These are phyloP conservation scores for Mycena floridula DNA, from an alignment of 768 basidiomycete species.

Conservation along the genomic window DNA sequence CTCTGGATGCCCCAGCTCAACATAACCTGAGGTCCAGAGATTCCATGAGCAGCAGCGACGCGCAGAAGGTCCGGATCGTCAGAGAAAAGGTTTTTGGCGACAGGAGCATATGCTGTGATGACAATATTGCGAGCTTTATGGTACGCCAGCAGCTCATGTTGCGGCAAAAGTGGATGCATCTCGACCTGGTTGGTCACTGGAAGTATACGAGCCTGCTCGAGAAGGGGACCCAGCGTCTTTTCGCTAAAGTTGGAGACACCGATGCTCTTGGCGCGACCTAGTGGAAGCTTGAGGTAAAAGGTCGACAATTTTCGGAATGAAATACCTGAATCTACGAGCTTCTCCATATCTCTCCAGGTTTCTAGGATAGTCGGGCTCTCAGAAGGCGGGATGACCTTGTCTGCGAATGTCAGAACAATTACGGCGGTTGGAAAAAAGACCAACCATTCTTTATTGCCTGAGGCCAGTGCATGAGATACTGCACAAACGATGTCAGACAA, in stretches of 20 bases:
- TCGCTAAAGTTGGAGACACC: constrained; percentile 51
- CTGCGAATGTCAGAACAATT: neutral
- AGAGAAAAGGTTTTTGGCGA: constrained; percentile 23
- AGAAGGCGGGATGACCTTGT: constrained; percentile 11
- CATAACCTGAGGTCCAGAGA: constrained; percentile 37
- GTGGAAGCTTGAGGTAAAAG: neutral
- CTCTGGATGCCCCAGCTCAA: constrained; percentile 55
- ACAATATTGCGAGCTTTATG: constrained; percentile 36
- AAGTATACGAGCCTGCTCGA: constrained; percentile 29
- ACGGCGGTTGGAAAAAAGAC: neutral
- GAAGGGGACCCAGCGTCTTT: constrained; percentile 28
- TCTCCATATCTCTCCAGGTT: constrained; percentile 36
- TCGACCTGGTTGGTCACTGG: constrained; percentile 40
- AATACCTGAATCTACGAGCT: constrained; percentile 25
- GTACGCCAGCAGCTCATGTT: constrained; percentile 34
- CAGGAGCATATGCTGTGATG: constrained; percentile 41
- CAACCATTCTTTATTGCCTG: constrained; percentile 12
- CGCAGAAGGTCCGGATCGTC: constrained; percentile 18
- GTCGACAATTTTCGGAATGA: constrained; percentile 23
- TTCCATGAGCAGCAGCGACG: constrained; percentile 22
- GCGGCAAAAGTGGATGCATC: constrained; percentile 39
- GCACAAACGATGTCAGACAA: too few relatives aligned
- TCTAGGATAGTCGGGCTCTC: constrained; percentile 27
- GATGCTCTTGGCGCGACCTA: constrained; percentile 30
- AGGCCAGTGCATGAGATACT: constrained; percentile 39